Evolutionary conservation across 352 stramenopile species (phyloP).

Genomic region (Plasmopara muralis): DNA sequence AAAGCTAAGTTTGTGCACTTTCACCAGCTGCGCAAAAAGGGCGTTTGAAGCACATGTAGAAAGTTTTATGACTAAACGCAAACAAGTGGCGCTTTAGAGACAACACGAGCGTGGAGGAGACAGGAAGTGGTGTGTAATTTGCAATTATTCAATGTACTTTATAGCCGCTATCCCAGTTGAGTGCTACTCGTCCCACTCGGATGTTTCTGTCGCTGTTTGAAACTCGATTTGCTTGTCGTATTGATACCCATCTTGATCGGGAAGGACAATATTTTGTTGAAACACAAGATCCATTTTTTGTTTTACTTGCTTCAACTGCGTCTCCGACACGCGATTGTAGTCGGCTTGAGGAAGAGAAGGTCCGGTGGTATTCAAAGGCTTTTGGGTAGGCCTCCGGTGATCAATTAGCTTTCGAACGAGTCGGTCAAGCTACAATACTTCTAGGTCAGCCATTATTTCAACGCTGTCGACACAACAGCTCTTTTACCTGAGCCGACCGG

Average conservation of each 20-base stretch:
- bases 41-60: slow-evolving; percentile 44
- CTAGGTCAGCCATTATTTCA: background rate
- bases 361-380: background rate
- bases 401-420: slow-evolving; percentile 39
- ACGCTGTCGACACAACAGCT: background rate
- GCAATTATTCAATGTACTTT: slow-evolving; percentile 49
- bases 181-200: slow-evolving; percentile 54
- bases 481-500: slow-evolving; percentile 34
- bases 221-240: slow-evolving; percentile 71
- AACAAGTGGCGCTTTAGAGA: slow-evolving; percentile 16
- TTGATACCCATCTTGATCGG: slow-evolving; percentile 44
- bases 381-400: slow-evolving; percentile 4
- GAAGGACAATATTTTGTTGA: slow-evolving; percentile 48
- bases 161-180: slow-evolving; percentile 23
- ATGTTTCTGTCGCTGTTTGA: slow-evolving; percentile 33
- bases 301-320: slow-evolving; percentile 63
- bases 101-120: slow-evolving; percentile 2
- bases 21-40: slow-evolving; percentile 84
- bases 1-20: slow-evolving; percentile 86
- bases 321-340: slow-evolving; percentile 74
- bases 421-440: slow-evolving; percentile 32
- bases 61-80: background rate
- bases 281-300: slow-evolving; percentile 69
- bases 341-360: slow-evolving; percentile 47
- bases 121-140: slow-evolving; percentile 33